Base-by-base conservation (phyloP, 495 filamentous ascomycete genomes). In the Hypoxylon cercidicola region DNA sequence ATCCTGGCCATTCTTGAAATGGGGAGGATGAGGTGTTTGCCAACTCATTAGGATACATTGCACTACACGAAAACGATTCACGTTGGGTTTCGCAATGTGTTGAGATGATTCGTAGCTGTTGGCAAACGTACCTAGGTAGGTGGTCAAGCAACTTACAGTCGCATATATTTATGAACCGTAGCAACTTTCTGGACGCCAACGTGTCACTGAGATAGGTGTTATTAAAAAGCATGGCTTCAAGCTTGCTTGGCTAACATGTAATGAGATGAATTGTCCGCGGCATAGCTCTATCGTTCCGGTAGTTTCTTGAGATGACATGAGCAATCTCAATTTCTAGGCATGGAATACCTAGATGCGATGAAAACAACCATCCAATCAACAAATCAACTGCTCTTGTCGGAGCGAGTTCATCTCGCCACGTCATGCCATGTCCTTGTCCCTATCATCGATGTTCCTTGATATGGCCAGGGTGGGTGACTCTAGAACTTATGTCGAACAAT, bases 401-500 rank as follows among this genome's bases (percentile, higher is more conserved):
- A 51, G 19, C 18, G 34, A 44, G 44, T 47, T 47, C 37, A 49
- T 44, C 45, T 60, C 46, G 37, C 48, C 55, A 66, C 55, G 50
- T 60, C 37, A 46, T 59, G 28, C 55, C 55, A 30, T 59, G 48
- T 32, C 30, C 25, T 7, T 11, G 9, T 16, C 44, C 23, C 20
- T 32, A 39, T 55, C 58, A 39, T 41, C 44, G 48, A 55, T 62
- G 34, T 35, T 45, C 2, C 20, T 34, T 44, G 20, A 32, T 13
- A 13, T 6, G 4, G 37, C 40, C 18, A 60, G 21, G 50, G 19
- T 44, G 34, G 43, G 35, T 52, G 21, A 46, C 12, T 10, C 8
- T n/a, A 19, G 25, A 13, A 19, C 44, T 51, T 32, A 50, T 20
- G 20, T 52, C 16, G 4, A 55, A 25, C 35, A 30, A 25, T 28